A percentile compares a stretch with the other conserved stretches of the same genome.
phyloP scores from a whole-genome alignment of 176 grass and related monocot species.

The Bolboschoenus planiculmis region DNA sequence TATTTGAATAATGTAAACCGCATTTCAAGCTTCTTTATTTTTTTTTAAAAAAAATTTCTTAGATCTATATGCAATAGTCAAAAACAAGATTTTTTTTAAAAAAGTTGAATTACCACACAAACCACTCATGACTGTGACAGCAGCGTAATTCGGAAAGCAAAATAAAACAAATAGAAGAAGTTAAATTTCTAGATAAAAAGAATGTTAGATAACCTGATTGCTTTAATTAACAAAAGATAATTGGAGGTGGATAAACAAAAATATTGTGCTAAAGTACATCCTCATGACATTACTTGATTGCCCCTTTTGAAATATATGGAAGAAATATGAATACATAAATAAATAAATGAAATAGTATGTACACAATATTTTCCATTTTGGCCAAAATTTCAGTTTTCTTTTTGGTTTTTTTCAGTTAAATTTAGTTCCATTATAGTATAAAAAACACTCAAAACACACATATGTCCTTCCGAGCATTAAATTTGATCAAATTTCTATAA shows the following conservation, averaged over 20 bases:
- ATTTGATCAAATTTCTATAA: no score
- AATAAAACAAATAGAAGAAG: slow-evolving; percentile 7
- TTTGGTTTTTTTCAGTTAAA: no score
- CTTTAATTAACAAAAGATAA: neutral
- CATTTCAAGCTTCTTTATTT: neutral
- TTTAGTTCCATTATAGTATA: no score
- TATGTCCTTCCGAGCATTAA: no score
- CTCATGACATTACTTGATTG: neutral
- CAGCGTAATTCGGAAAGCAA: neutral
- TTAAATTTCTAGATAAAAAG: neutral
- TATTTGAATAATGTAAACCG: neutral
- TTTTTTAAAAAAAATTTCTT: neutral
- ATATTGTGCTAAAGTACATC: neutral
- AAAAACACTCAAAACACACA: no score
- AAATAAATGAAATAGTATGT: no score
- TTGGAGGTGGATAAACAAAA: neutral
- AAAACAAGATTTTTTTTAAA: no score
- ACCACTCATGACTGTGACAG: neutral
- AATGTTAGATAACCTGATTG: neutral
- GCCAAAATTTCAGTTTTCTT: neutral
- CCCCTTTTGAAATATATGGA: no score
- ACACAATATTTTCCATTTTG: neutral
- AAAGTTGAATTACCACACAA: neutral
- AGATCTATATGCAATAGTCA: neutral
- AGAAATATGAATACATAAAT: no score